Evolutionary conservation across 345 rosid species (phyloP), one percentile per base, ranked within the genome.

Genomic region (Euclidium syriacum): DNA sequence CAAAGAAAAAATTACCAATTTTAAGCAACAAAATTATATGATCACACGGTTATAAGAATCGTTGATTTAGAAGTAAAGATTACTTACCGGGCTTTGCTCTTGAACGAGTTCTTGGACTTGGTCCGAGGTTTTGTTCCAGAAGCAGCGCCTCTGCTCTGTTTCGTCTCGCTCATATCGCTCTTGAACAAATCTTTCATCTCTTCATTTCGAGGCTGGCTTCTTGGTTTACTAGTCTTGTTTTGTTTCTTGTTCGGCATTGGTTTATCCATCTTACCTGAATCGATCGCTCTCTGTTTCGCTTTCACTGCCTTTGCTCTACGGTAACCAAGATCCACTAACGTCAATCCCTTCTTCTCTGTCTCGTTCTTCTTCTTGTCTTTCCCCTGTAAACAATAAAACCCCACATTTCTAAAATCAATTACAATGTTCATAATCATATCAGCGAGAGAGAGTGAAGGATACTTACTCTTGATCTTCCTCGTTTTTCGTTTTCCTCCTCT

Each of bases 21-120:
- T 18, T 19, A 42, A 56, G 10, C 12, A 40, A 4, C 61, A 5
- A 27, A 53, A 12, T 20, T 25, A 19, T 42, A 57, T 30, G n/a
- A n/a, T n/a, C n/a, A n/a, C n/a, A n/a, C n/a, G n/a, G n/a, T n/a
- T n/a, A n/a, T n/a, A n/a, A n/a, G n/a, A n/a, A n/a, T n/a, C n/a
- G n/a, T n/a, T n/a, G n/a, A n/a, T n/a, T n/a, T n/a, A n/a, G n/a
- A n/a, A n/a, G 41, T 11, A 24, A 34, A 10, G 5, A 24, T 53
- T 39, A 47, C 78, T 58, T 82, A 92, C 97, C 98, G 79, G 43
- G 87, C 82, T 74, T 92, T 89, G 90, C 98, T 92, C 83, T 89
- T 92, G 66, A 89, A 89, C 20, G 88, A 83, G 71, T 80, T 80
- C 75, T 80, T 82, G 7, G 94, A 65, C 77, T 82, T 89, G 48